Evolutionary conservation across 78 protist species (phyloP).

Genomic region (Bigelowiella natans): DNA sequence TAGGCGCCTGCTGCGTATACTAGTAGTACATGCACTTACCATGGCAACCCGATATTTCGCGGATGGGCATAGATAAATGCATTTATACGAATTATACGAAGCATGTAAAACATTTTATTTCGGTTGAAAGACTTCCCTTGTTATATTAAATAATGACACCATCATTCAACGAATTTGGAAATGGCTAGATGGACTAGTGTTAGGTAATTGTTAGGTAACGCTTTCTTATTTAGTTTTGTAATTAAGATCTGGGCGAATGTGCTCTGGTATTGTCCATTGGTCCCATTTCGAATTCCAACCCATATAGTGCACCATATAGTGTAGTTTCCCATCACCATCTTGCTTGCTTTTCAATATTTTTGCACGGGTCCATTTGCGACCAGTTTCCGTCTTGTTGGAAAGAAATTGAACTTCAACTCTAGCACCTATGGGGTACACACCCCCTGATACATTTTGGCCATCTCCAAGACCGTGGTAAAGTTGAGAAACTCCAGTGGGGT

Average conservation of each 20-base stretch:
- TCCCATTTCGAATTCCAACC: background rate
- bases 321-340: background rate
- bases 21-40: too few species aligned
- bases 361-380: background rate
- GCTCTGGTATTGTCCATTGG: background rate
- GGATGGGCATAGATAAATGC: background rate
- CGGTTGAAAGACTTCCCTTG: background rate
- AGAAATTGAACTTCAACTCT: background rate
- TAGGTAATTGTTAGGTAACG: background rate
- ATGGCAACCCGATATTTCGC: background rate
- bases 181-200: background rate
- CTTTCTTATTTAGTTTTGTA: background rate
- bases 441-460: background rate
- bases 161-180: background rate
- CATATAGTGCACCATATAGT: background rate
- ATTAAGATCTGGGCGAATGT: background rate
- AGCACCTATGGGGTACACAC: background rate
- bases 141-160: background rate
- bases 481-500: background rate
- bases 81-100: too few species aligned
- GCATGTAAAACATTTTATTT: too few species aligned
- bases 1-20: too few species aligned
- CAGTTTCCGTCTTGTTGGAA: background rate
- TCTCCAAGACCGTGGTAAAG: background rate
- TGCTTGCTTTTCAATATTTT: background rate